Conservation (phyloP, 495 filamentous ascomycete genomes). For the Jackrogersella multiformis region DNA sequence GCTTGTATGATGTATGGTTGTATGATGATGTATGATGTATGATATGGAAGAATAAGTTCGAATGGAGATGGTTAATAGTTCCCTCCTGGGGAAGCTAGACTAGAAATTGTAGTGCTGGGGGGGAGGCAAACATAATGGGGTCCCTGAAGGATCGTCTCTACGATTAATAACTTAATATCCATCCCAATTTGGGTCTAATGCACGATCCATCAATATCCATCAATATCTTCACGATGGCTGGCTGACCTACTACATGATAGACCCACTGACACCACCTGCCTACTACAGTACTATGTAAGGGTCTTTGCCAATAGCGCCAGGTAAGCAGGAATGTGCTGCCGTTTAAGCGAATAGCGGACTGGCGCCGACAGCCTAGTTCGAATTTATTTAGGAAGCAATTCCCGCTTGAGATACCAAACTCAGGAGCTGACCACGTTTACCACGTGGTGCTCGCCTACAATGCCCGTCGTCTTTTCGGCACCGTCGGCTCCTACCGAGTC, state of each 20-base stretch:
- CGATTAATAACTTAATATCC: constrained; percentile 40
- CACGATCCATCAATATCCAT: constrained; percentile 45
- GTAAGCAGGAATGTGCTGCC: constrained; percentile 37
- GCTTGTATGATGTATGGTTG: constrained; percentile 16
- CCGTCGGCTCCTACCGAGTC: constrained; percentile 42
- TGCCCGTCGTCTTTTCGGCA: constrained; percentile 31
- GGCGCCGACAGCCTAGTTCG: constrained; percentile 12
- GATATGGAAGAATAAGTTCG: constrained; percentile 29
- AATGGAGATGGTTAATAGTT: constrained; percentile 8
- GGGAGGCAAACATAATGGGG: constrained; percentile 1
- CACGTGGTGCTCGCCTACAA: constrained; percentile 41
- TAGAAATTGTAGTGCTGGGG: constrained; percentile 27
- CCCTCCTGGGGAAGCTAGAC: constrained; percentile 35
- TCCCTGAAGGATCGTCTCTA: constrained; percentile 41
- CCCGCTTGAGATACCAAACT: constrained; percentile 34
- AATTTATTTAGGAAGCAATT: constrained; percentile 38
- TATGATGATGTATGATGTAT: constrained; percentile 7
- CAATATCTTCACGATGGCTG: constrained; percentile 43
- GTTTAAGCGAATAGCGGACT: constrained; percentile 33
- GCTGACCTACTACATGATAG: constrained; percentile 22
- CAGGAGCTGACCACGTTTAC: constrained; percentile 42
- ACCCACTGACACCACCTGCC: constrained; percentile 44
- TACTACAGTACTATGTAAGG: constrained; percentile 41
- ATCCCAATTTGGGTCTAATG: constrained; percentile 43
- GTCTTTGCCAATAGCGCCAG: constrained; percentile 41